phyloP scores from a whole-genome alignment of 2,329 filamentous ascomycete species.

The Fusarium sp. region DNA sequence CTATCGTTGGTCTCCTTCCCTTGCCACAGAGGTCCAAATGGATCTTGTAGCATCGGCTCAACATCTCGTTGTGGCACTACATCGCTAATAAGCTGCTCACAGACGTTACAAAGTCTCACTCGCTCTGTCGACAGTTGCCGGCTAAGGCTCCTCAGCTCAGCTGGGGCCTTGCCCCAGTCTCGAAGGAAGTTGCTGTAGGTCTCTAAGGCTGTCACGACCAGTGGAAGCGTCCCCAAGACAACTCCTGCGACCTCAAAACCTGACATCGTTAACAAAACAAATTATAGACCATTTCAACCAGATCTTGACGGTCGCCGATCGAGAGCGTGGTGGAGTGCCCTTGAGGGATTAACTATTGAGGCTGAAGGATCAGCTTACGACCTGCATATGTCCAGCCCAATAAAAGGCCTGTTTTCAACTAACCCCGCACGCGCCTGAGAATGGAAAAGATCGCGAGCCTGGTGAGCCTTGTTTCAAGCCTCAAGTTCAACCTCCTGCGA shows the following conservation, averaged over 20 bases:
- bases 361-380: not conserved
- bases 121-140: conserved; percentile 42
- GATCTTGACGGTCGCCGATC: not conserved
- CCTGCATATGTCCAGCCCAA: conserved; percentile 17
- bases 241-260: conserved; percentile 38
- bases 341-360: not conserved
- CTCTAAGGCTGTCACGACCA: conserved; percentile 33
- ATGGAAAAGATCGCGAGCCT: not conserved
- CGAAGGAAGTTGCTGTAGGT: conserved; percentile 39
- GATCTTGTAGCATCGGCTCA: conserved; percentile 46
- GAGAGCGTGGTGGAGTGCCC: not conserved
- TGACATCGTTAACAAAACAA: conserved; percentile 28
- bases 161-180: conserved; percentile 27
- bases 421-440: conserved; percentile 13
- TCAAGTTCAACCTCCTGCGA: not conserved
- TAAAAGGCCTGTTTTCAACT: not conserved
- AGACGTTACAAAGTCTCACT: conserved; percentile 47
- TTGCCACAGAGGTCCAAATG: conserved; percentile 47
- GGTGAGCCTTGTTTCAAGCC: not conserved
- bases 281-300: not conserved
- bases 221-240: conserved; percentile 36
- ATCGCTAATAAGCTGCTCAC: conserved; percentile 45
- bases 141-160: conserved; percentile 42
- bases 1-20: conserved; percentile 22
- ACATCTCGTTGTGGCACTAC: conserved; percentile 40